Evolutionary conservation across 306 rosid species (phyloP), one percentile per base, ranked within the genome.

Genomic region (Lupinus albus): DNA sequence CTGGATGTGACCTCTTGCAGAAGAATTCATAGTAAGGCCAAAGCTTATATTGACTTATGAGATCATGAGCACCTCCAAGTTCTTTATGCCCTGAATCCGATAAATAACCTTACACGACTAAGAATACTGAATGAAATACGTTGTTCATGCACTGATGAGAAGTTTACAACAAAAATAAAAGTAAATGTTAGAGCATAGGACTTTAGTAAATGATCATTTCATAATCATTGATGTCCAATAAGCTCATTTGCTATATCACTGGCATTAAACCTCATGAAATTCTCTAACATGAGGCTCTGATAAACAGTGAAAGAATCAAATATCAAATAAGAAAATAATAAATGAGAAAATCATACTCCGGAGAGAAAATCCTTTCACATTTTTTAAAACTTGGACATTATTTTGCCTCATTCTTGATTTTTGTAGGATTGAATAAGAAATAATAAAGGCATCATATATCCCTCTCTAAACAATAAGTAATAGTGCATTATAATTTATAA

Each of bases 1-100:
- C 35, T 15, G 97, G 96, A 66, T 89, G 92, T 67, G 96, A 55
- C 58, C 59, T 84, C 86, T 91, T 91, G 96, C 97, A 91, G 80
- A 91, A 91, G 75, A 85, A 83, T 45, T 87, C 95, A 76, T 87
- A 89, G 72, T 82, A 93, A 2, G 92, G 84, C 54, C 70, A 83
- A 76, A 91, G 82, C 73, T 77, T 89, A 86, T 80, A 87, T 74
- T 91, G 97, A 74, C 79, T 87, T 61, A 91, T 80, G 59, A 91
- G 92, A 82, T 89, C 96, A 38, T 81, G 79, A 38, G 92, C 91
- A 55, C 95, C 96, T 47, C 91, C 91, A 74, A 87, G 73, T 83
- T 91, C 97, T 83, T 82, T 89, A 68, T 81, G 87, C 60, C 97
- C 97, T 91, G 63, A 52, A 75, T 65, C 14, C 59, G 65, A 41